These are phyloP conservation scores for Globisporangium solare DNA, from an alignment of 352 stramenopile genomes.

Conservation along the genomic window DNA sequence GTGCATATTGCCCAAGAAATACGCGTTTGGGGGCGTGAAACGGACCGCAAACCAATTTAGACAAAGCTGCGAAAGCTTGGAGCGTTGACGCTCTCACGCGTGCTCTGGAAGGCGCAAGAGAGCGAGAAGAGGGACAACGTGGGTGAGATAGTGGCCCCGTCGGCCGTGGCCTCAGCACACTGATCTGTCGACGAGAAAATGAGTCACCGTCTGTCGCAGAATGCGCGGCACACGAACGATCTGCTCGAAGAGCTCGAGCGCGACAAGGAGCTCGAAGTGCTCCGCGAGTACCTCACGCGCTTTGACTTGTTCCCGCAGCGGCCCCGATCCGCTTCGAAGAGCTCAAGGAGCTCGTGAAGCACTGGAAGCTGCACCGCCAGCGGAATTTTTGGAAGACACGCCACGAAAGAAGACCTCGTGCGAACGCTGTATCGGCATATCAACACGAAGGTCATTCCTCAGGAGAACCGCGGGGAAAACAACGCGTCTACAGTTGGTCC, in stretches of 20 bases:
- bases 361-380: slow-evolving; percentile 88
- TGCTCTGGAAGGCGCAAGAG: neutral
- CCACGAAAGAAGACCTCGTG: slow-evolving; percentile 85
- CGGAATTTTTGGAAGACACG: slow-evolving; percentile 89
- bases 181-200: slow-evolving; percentile 19
- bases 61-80: neutral
- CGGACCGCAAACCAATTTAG: slow-evolving; percentile 1
- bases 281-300: slow-evolving; percentile 79
- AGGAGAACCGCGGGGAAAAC: slow-evolving; percentile 49
- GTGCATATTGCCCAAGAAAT: neutral
- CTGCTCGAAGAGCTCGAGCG: slow-evolving; percentile 82
- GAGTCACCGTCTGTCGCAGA: slow-evolving; percentile 81
- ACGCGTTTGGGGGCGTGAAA: slow-evolving; percentile 11
- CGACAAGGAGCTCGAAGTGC: slow-evolving; percentile 82
- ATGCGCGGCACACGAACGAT: slow-evolving; percentile 75
- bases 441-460: slow-evolving; percentile 80
- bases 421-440: slow-evolving; percentile 83
- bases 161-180: no score
- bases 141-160: neutral
- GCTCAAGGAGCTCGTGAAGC: slow-evolving; percentile 87
- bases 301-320: slow-evolving; percentile 75
- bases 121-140: neutral
- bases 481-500: slow-evolving; percentile 1
- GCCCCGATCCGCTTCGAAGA: slow-evolving; percentile 88
- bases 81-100: neutral